Base-by-base conservation (phyloP, 257 asterid genomes). In the Avicennia marina region DNA sequence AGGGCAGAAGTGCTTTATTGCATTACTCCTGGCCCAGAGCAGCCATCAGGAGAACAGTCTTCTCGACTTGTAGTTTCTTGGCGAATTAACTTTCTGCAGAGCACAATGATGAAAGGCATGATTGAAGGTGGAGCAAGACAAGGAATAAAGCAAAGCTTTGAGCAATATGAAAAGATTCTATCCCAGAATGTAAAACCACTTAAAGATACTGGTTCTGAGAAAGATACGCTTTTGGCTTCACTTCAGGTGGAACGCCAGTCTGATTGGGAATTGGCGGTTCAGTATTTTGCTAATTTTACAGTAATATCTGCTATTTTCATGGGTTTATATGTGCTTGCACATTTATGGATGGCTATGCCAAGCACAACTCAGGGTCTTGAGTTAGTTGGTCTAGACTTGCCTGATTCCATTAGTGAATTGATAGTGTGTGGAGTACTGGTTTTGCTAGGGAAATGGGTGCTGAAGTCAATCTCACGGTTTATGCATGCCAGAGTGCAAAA, bases 41-140 rank as follows among this genome's bases (percentile, higher is more conserved):
- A 78, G 63, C 86, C 94, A 50, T 78, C 95, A 1, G 98, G 98
- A 32, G 97, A 88, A 60, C 78, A 62, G 63, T 73, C 95, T 64
- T 72, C 95, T 31, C 76, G 82, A 27, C 64, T 93, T 56, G 84
- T 73, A 56, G 89, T 93, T 25, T 89, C 99, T 1, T 93, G 97
- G 97, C 68, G 96, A 21, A 75, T 89, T 59, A 89, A 93, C 76
- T 93, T 93, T 73, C 65, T 72, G 68, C 97, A 89, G 81, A 93
- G 95, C 75, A 89, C 94, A 27, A 78, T 93, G 78, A 86, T 93
- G 94, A 93, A 66, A 76, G 78, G 97, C 61, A 86, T 93, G 90
- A 93, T 93, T 54, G 99, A 93, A 67, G 73, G 76, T n/a, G 97
- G 99, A 41, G 95, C 99, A 4, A 79, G 82, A 16, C 95, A 93